Percentiles rank a stretch among this genome's conserved stretches.
These are phyloP conservation scores for Hypoxylon sp. DNA, from an alignment of 2,329 filamentous ascomycete species.

Conservation along the genomic window DNA sequence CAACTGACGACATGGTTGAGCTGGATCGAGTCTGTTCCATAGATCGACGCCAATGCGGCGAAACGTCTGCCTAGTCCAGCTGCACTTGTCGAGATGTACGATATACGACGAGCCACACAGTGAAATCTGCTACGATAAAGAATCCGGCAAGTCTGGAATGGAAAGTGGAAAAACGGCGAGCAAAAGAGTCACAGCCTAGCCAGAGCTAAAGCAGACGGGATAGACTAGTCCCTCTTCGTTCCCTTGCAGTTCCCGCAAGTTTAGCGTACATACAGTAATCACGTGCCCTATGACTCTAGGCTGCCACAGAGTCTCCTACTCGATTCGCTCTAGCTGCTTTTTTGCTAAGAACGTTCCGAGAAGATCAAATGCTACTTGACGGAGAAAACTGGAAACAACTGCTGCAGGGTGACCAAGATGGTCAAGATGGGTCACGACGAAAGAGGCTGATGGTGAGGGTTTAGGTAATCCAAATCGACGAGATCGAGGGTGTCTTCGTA, in stretches of 20 bases:
- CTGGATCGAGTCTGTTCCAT: conserved; percentile 20
- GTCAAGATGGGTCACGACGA: too few species aligned
- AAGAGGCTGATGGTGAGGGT: too few species aligned
- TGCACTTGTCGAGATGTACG: conserved; percentile 6
- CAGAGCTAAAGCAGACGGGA: neutral
- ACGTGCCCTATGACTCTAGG: conserved; percentile 5
- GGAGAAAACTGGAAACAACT: too few species aligned
- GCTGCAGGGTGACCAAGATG: too few species aligned
- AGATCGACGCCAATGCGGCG: conserved; percentile 20
- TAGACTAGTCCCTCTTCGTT: conserved; percentile 3
- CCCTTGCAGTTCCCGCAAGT: conserved; percentile 2
- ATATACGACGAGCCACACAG: conserved; percentile 3
- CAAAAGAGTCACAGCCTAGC: conserved; percentile 16
- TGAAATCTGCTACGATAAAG: neutral
- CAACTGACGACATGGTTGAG: neutral
- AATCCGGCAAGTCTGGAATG: neutral
- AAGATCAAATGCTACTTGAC: conserved; percentile 5
- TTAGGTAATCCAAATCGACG: too few species aligned
- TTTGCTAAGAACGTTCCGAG: too few species aligned
- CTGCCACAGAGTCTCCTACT: too few species aligned
- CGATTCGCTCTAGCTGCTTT: too few species aligned
- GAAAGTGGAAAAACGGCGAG: conserved; percentile 15
- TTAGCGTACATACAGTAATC: conserved; percentile 9
- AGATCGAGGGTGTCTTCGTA: neutral
- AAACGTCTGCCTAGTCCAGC: conserved; percentile 11